Evolutionary conservation across 306 rosid species (phyloP).

Genomic region (Cucurbita moschata): DNA sequence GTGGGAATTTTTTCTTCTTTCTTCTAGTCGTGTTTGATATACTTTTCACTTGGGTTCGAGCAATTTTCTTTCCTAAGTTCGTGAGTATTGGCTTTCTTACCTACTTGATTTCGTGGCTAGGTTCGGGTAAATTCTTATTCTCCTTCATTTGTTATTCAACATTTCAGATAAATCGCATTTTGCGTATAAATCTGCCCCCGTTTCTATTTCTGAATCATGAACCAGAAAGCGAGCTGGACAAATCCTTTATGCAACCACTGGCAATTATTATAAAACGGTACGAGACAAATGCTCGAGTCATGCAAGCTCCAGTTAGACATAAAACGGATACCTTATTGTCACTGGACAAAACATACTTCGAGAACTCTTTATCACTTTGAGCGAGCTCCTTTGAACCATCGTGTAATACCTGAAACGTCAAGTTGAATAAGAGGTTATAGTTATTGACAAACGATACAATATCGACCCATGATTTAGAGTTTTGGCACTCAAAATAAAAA

Average conservation of each 20-base stretch:
- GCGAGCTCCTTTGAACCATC: slow-evolving; percentile 89
- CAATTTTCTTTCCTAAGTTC: background rate
- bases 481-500: background rate
- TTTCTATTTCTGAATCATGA: background rate
- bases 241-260: background rate
- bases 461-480: background rate
- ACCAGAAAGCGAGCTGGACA: background rate
- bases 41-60: background rate
- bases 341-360: slow-evolving; percentile 46
- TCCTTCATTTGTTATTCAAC: background rate
- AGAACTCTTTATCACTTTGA: slow-evolving; percentile 46
- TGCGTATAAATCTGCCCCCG: background rate
- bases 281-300: background rate
- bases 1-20: background rate
- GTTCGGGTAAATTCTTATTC: background rate
- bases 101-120: background rate
- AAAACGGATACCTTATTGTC: slow-evolving; percentile 56
- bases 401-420: slow-evolving; percentile 53
- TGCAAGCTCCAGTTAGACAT: background rate
- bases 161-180: background rate
- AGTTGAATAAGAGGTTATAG: slow-evolving; percentile 4
- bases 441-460: background rate
- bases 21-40: no score
- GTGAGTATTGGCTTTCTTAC: background rate
- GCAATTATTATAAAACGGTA: background rate